Base-by-base conservation (phyloP, 345 rosid species). In the Salix purpurea region DNA sequence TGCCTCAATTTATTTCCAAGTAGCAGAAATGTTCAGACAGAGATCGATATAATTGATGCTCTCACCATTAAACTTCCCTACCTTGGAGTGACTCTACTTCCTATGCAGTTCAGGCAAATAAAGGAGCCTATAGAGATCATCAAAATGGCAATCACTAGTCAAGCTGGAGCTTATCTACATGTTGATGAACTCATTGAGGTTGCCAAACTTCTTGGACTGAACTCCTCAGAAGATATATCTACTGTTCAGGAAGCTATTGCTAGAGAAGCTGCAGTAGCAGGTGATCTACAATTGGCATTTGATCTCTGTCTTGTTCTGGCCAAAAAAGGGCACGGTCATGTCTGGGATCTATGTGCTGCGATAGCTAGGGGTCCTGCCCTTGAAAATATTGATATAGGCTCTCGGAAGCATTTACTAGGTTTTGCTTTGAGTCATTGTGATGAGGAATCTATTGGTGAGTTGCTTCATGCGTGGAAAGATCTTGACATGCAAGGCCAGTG, bases 281-380 rank as follows among this genome's bases (percentile, higher is more conserved):
- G 97, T 74, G 97, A 96, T 86, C 89, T 96, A 83, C 99, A 96
- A 83, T 84, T 96, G 83, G 99, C 99, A 67, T 96, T 89, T 86
- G 99, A 93, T 87, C 89, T 93, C 48, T 92, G 98, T 85, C 89
- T 91, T 82, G 88, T 78, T 84, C 86, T 96, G 80, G 85, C 91
- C 36, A 96, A 81, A 79, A 93, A 96, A 76, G 99, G 99, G 69
- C 96, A 96, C 77, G 99, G 96, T 85, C 88, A 81, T 24, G 82
- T 93, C 84, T 96, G 99, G 99, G 99, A 96, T 84, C 85, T 96
- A 80, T 91, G 95, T 88, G 95, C 96, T 81, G 98, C 99, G 84
- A 92, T 96, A 76, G 99, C 98, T 60, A 94, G 96, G 80, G 98
- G 98, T 79, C 98, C 97, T 77, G 88, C 91, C 75, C 97, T 93